A percentile compares a stretch with the other conserved stretches of the same genome.
Conservation (phyloP, 2,329 filamentous ascomycete genomes). For the Tolypocladium tropicale region DNA sequence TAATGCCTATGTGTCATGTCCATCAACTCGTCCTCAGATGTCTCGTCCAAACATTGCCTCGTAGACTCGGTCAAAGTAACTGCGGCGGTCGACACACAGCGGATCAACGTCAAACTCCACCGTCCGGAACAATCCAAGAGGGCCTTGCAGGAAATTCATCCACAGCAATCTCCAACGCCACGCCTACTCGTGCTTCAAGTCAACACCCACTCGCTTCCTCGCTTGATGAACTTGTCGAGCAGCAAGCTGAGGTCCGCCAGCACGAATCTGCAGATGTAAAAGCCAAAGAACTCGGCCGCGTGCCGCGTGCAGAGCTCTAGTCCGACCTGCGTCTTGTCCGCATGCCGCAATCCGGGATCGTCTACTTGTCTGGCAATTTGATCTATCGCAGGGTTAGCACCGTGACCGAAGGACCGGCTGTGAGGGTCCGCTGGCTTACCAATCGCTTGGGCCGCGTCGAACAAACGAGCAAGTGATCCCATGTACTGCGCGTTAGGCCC, state of each 20-base stretch:
- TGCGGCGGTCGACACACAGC: not conserved
- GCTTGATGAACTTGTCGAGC: constrained; percentile 94
- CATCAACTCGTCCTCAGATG: not conserved
- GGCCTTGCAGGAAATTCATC: not conserved
- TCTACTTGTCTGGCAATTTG: constrained; percentile 95
- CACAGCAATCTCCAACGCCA: not conserved
- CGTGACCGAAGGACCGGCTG: too few species aligned
- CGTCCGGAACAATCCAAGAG: not conserved
- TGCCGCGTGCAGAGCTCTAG: constrained; percentile 88
- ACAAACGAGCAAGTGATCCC: constrained; percentile 78
- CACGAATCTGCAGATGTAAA: constrained; percentile 94
- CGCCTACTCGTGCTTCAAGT: not conserved
- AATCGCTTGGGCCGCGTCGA: constrained; percentile 85
- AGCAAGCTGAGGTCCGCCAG: constrained; percentile 72
- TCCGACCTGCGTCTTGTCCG: constrained; percentile 88
- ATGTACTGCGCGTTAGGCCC: constrained; percentile 89
- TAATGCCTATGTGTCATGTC: not conserved
- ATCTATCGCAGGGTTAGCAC: constrained; percentile 41
- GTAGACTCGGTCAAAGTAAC: not conserved
- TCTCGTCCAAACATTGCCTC: not conserved
- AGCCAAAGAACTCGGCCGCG: constrained; percentile 94
- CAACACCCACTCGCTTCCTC: constrained; percentile 85
- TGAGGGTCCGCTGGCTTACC: constrained; percentile 46
- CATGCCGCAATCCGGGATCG: constrained; percentile 83
- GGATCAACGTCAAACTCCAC: not conserved